Evolutionary conservation across 2,329 filamentous ascomycete genomes (phyloP).

Genomic region (Stachybotrys chartarum): DNA sequence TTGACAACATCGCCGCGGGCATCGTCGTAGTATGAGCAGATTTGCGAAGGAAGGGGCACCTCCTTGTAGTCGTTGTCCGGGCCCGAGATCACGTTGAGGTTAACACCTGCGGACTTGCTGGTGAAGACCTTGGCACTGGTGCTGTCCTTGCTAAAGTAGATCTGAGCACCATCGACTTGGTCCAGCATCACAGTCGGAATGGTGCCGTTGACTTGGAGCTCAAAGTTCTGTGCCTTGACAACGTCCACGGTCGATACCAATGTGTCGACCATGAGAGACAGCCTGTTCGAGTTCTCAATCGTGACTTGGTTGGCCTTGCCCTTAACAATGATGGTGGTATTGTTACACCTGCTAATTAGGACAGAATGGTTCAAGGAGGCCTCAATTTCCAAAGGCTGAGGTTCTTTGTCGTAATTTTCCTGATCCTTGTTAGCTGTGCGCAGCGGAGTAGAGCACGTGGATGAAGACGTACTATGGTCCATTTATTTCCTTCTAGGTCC

Average conservation of each 20-base stretch:
- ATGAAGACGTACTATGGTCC: conserved; percentile 62
- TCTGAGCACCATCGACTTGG: conserved; percentile 81
- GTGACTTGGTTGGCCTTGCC: conserved; percentile 97
- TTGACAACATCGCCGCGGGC: conserved; percentile 69
- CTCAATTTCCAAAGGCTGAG: conserved; percentile 69
- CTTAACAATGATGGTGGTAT: conserved; percentile 79
- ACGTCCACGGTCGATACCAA: conserved; percentile 89
- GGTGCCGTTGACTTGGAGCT: conserved; percentile 80
- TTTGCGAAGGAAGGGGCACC: conserved; percentile 81
- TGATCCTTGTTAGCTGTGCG: conserved; percentile 20
- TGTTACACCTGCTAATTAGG: conserved; percentile 86
- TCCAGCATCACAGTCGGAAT: conserved; percentile 87
- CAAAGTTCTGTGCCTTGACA: conserved; percentile 92
- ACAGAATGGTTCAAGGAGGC: conserved; percentile 81
- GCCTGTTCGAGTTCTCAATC: conserved; percentile 78
- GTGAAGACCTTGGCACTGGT: conserved; percentile 75
- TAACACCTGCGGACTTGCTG: conserved; percentile 81
- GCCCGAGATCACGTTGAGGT: conserved; percentile 71
- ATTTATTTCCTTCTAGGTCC: conserved; percentile 83
- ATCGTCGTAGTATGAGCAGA: conserved; percentile 67
- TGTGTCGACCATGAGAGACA: conserved; percentile 82
- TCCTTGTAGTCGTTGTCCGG: conserved; percentile 79
- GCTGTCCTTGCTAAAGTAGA: conserved; percentile 81
- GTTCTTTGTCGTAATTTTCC: conserved; percentile 84
- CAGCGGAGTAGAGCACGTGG: neutral